Conservation (phyloP, 2,329 filamentous ascomycete species). For the Fusarium chaquense region DNA sequence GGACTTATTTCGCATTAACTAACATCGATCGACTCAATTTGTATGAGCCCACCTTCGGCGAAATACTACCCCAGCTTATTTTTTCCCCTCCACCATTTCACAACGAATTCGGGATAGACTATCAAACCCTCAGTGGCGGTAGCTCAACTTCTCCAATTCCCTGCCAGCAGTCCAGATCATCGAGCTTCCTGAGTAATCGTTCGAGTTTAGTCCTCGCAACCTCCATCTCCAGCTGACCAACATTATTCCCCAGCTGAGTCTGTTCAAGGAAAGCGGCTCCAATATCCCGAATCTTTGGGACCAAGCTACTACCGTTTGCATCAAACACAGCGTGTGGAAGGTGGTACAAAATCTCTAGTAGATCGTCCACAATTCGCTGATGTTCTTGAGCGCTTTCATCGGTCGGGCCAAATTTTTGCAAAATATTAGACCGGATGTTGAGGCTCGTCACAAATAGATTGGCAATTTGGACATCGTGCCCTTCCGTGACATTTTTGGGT, state of each 20-base stretch:
- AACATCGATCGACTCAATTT: not conserved
- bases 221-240: constrained; percentile 10
- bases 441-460: constrained; percentile 55
- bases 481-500: constrained; percentile 46
- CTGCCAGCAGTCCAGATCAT: constrained; percentile 52
- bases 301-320: constrained; percentile 50
- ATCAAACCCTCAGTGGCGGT: constrained; percentile 3
- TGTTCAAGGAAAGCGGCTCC: constrained; percentile 52
- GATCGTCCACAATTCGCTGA: constrained; percentile 51
- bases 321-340: constrained; percentile 51
- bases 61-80: not conserved
- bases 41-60: not conserved
- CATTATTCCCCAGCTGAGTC: constrained; percentile 30
- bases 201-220: constrained; percentile 45
- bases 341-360: constrained; percentile 53
- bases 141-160: constrained; percentile 33
- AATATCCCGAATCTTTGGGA: constrained; percentile 55
- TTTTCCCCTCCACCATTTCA: not conserved
- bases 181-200: constrained; percentile 47
- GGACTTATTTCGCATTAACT: constrained; percentile 36
- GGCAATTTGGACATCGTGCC: constrained; percentile 54
- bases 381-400: constrained; percentile 40
- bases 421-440: constrained; percentile 53
- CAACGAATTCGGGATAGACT: not conserved
- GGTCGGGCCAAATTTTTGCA: constrained; percentile 49